Evolutionary conservation across 1,284 basidiomycete genomes (phyloP), one percentile per base, ranked within the genome.

Genomic region (Cystobasidium pallidum): DNA sequence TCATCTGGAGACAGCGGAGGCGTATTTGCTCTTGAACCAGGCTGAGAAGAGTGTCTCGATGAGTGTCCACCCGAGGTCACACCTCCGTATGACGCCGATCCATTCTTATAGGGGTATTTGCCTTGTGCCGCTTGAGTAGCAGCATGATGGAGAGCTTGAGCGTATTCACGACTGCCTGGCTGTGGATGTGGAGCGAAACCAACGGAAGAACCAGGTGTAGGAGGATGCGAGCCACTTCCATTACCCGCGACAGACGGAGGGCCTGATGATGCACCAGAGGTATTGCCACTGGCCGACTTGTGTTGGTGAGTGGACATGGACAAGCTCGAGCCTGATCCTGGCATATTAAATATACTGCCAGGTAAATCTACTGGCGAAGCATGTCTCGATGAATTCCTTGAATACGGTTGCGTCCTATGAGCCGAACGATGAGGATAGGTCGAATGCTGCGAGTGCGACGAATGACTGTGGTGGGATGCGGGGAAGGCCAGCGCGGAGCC

Each of bases 351-450:
- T 21, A 36, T 26, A 15, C 34, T 17, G 21, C 41, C 49, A 2
- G 51, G 51, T 3, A 41, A 41, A 32, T 66, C 64, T 7, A 57
- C 52, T 1, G 64, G 64, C 19, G 64, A 59, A 21, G 47, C 68
- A 45, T 71, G 68, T 41, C 68, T 45, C 10, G 59, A 52, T 11
- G 68, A 71, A 28, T 54, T 45, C 21, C 68, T 63, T 19, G 47
- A 51, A 51, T 71, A 71, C 32, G 68, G 68, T 8, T 45, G 43
- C n/a, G 59, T 26, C 21, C 68, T 59, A 34, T 71, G 68, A 28
- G 36, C 36, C 13, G 68, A 52, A 3, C 68, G 43, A 32, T 71
- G 68, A 32, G 59, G 19, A 54, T 71, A 51, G 28, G 24, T 47
- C 19, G 59, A 54, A 32, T 71, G 68, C 15, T 71, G 59, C 11